Evolutionary conservation across 176 grass and related monocot genomes (phyloP).

Genomic region (Bolboschoenus planiculmis): DNA sequence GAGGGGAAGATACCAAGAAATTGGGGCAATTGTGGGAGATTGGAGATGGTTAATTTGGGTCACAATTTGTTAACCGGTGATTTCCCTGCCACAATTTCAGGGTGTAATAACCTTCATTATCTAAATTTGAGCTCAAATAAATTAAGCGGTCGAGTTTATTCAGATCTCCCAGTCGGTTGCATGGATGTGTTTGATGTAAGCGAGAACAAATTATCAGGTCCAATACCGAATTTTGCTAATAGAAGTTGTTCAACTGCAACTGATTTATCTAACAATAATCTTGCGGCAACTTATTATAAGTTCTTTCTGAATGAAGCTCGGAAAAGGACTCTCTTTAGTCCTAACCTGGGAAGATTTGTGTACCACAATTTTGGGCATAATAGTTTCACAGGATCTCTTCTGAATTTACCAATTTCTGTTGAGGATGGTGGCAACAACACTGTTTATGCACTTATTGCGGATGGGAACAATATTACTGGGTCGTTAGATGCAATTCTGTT

Average conservation of each 20-base stretch:
- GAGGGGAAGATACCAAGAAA: constrained; percentile 31
- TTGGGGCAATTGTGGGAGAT: constrained; percentile 37
- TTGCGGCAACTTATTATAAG: constrained; percentile 27
- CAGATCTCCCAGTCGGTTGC: constrained; percentile 28
- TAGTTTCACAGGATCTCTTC: constrained; percentile 47
- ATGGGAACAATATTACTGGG: constrained; percentile 67
- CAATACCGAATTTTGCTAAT: constrained; percentile 30
- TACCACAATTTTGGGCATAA: constrained; percentile 87
- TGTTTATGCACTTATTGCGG: constrained; percentile 41
- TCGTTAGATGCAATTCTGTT: constrained; percentile 52
- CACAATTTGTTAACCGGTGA: constrained; percentile 33
- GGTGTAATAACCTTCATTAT: constrained; percentile 39
- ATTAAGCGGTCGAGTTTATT: constrained; percentile 28
- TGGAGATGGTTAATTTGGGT: constrained; percentile 43
- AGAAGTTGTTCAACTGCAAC: neutral
- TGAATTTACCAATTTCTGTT: constrained; percentile 45
- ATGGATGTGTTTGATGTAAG: constrained; percentile 42
- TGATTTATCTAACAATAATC: neutral
- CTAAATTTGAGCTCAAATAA: constrained; percentile 44
- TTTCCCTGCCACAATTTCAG: constrained; percentile 13
- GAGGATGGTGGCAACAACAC: constrained; percentile 39
- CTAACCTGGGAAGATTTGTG: constrained; percentile 22
- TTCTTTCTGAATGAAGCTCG: constrained; percentile 23
- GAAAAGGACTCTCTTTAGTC: neutral
- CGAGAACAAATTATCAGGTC: constrained; percentile 30